These are phyloP conservation scores for Leucocoprinus birnbaumii DNA, from an alignment of 768 basidiomycete species.

Conservation along the genomic window DNA sequence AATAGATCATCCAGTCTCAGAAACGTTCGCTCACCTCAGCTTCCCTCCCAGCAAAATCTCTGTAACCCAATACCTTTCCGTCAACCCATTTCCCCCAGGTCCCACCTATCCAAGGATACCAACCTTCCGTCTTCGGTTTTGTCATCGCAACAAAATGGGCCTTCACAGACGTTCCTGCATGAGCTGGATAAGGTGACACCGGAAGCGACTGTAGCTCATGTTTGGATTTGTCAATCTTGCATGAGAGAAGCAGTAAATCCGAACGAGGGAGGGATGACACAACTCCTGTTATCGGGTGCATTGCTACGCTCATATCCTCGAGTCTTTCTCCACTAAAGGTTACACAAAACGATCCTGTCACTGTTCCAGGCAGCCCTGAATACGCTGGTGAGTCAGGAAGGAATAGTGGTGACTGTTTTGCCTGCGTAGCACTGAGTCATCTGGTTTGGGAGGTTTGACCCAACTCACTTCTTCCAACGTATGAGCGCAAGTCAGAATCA, in stretches of 20 bases:
- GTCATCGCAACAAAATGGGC: slow-evolving; percentile 53
- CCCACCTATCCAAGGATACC: slow-evolving; percentile 51
- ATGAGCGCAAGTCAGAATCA: slow-evolving; percentile 59
- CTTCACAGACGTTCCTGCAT: slow-evolving; percentile 39
- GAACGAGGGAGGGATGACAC: slow-evolving; percentile 57
- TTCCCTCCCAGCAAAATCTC: slow-evolving; percentile 56
- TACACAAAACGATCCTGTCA: slow-evolving; percentile 33
- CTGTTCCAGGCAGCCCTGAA: slow-evolving; percentile 2
- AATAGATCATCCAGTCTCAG: background rate
- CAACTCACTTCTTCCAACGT: slow-evolving; percentile 55
- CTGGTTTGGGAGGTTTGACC: background rate
- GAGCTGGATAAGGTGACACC: slow-evolving; percentile 61
- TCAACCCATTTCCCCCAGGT: slow-evolving; percentile 52
- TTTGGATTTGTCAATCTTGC: slow-evolving; percentile 17
- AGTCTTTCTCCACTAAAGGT: slow-evolving; percentile 18
- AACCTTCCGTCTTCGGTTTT: slow-evolving; percentile 34
- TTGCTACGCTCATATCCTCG: background rate
- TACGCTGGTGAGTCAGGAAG: slow-evolving; percentile 13
- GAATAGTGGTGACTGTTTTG: slow-evolving; percentile 26
- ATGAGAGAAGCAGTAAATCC: slow-evolving; percentile 50
- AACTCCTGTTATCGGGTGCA: slow-evolving; percentile 40
- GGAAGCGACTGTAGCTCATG: slow-evolving; percentile 43
- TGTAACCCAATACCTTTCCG: slow-evolving; percentile 54
- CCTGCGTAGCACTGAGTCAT: slow-evolving; percentile 17
- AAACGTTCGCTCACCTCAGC: slow-evolving; percentile 38